Evolutionary conservation across 2,329 filamentous ascomycete species (phyloP).

Genomic region (Paraconiothyrium brasiliense): DNA sequence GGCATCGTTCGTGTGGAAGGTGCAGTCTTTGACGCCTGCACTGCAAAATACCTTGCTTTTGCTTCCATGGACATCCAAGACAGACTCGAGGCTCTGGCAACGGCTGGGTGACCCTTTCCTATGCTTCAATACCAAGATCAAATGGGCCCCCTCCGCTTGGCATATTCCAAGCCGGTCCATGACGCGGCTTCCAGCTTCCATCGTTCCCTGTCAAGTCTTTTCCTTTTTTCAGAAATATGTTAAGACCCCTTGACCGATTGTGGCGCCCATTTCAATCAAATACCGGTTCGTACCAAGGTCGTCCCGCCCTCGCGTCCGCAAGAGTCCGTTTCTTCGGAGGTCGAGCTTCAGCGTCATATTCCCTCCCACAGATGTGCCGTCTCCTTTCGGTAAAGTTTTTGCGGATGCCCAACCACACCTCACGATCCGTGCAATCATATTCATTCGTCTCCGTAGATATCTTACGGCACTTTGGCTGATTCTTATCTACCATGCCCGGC

Average conservation of each 20-base stretch:
- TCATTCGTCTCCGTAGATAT: not conserved
- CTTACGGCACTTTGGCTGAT: slow-evolving; percentile 14
- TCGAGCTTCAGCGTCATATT: slow-evolving; percentile 2
- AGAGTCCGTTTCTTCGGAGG: not conserved
- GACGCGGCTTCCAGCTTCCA: not conserved
- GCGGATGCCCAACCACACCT: slow-evolving; percentile 12
- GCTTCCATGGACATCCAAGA: not conserved
- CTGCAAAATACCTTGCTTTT: not conserved
- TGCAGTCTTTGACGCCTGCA: not conserved
- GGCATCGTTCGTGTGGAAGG: not conserved
- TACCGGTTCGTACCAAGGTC: not conserved
- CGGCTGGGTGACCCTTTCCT: not conserved
- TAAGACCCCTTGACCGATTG: too few relatives aligned
- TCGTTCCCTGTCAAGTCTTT: not conserved
- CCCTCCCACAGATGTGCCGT: slow-evolving; percentile 1
- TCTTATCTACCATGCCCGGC: slow-evolving; percentile 9
- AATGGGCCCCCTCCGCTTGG: not conserved
- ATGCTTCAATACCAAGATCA: not conserved
- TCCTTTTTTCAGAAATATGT: too few relatives aligned
- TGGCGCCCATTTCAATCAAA: not conserved
- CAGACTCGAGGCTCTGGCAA: not conserved
- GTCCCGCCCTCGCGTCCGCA: not conserved
- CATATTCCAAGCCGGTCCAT: not conserved
- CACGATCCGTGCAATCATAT: slow-evolving; percentile 9
- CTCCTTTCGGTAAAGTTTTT: slow-evolving; percentile 10